Conservation (phyloP, 768 basidiomycete species). For the Xerocomellus chrysenteron region DNA sequence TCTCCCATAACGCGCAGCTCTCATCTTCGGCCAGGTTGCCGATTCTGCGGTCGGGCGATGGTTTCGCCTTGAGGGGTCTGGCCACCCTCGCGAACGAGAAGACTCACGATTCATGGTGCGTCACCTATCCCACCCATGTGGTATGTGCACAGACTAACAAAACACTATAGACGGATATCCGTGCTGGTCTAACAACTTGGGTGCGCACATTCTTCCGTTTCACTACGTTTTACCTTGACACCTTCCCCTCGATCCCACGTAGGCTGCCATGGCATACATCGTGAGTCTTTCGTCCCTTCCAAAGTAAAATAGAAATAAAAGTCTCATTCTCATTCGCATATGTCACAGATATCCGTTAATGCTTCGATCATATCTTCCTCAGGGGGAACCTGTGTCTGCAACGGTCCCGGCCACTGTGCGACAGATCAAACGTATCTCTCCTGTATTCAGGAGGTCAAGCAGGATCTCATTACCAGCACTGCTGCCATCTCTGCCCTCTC, state of each 20-base stretch:
- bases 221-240: conserved; percentile 5
- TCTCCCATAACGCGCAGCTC: not conserved
- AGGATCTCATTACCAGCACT: conserved; percentile 81
- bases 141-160: conserved; percentile 5
- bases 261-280: conserved; percentile 89
- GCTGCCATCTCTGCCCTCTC: conserved; percentile 74
- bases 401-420: conserved; percentile 53
- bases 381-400: conserved; percentile 82
- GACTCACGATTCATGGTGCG: conserved; percentile 61
- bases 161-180: conserved; percentile 61
- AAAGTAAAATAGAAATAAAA: accelerated
- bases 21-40: conserved; percentile 33
- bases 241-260: not conserved
- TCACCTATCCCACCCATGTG: conserved; percentile 12
- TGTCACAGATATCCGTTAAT: conserved; percentile 74
- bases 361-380: conserved; percentile 73
- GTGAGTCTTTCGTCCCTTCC: conserved; percentile 37
- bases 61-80: conserved; percentile 74
- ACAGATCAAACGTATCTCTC: conserved; percentile 51
- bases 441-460: conserved; percentile 63
- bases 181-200: conserved; percentile 81
- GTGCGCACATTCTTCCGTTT: conserved; percentile 38
- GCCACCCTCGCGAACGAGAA: conserved; percentile 56
- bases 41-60: conserved; percentile 52
- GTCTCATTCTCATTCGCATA: not conserved